Conservation (phyloP, 179 eudicot genomes). For the Drosera spatulata region DNA sequence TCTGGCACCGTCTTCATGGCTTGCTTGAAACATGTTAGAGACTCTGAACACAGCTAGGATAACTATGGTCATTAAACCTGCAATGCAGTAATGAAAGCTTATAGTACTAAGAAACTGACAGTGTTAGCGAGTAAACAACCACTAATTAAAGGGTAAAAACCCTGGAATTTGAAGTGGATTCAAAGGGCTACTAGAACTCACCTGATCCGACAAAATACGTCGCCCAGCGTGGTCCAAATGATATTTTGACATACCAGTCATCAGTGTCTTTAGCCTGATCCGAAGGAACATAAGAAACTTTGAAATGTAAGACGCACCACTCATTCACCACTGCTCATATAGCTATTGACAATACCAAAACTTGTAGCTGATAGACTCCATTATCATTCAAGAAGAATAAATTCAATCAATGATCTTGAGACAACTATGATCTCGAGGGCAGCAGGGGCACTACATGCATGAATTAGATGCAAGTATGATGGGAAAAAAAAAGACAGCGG, state of each 20-base stretch:
- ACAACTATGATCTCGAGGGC: background rate
- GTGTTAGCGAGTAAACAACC: background rate
- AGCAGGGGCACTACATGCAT: too few species aligned
- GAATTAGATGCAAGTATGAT: too few species aligned
- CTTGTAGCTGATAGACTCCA: too few species aligned
- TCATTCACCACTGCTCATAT: background rate
- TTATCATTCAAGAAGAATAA: background rate
- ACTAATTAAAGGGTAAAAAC: background rate
- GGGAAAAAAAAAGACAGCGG: background rate
- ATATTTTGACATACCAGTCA: slow-evolving; percentile 44
- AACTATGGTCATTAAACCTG: slow-evolving; percentile 44
- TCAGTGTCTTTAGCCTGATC: slow-evolving; percentile 21
- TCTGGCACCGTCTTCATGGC: slow-evolving; percentile 14
- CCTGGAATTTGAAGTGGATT: background rate
- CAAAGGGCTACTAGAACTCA: slow-evolving; percentile 6
- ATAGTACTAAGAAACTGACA: too few species aligned
- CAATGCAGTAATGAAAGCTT: background rate
- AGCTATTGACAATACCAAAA: too few species aligned
- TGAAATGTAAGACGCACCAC: background rate
- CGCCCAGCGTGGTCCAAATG: slow-evolving; percentile 67
- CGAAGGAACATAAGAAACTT: background rate
- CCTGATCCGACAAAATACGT: slow-evolving; percentile 53
- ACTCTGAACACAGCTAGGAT: slow-evolving; percentile 21
- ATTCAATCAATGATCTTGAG: background rate
- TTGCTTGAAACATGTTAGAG: slow-evolving; percentile 18